Evolutionary conservation across 768 basidiomycete genomes (phyloP).

Genomic region (Paxillus involutus): DNA sequence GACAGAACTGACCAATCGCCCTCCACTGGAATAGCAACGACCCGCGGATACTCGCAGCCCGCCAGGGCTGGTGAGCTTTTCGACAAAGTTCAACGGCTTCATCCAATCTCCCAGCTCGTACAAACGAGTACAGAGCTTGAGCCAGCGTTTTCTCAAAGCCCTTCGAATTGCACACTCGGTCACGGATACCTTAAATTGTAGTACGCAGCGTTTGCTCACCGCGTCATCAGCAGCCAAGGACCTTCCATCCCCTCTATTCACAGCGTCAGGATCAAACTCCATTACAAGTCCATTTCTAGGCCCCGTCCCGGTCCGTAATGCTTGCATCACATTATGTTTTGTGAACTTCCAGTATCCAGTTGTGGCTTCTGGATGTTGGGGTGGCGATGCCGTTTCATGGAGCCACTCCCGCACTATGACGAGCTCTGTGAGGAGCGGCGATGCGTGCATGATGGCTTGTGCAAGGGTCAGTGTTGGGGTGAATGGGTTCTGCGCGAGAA

Average conservation of each 20-base stretch:
- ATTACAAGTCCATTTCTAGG: constrained; percentile 52
- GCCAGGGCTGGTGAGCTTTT: constrained; percentile 87
- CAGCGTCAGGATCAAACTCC: constrained; percentile 82
- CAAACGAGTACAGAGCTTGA: constrained; percentile 75
- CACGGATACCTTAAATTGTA: neutral
- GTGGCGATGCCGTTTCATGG: constrained; percentile 69
- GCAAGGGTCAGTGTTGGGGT: constrained; percentile 76
- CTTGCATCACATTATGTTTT: constrained; percentile 69
- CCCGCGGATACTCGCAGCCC: constrained; percentile 86
- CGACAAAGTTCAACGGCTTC: constrained; percentile 82
- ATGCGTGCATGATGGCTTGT: constrained; percentile 67
- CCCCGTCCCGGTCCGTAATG: constrained; percentile 47
- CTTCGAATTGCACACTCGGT: constrained; percentile 37
- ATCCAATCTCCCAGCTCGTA: constrained; percentile 83
- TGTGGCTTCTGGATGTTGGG: constrained; percentile 65
- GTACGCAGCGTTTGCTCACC: constrained; percentile 40
- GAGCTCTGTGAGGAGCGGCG: constrained; percentile 70
- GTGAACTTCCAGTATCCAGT: constrained; percentile 87
- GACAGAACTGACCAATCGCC: constrained; percentile 55
- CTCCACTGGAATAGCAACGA: constrained; percentile 77
- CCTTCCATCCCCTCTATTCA: constrained; percentile 56
- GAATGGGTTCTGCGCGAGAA: constrained; percentile 76
- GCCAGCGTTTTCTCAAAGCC: constrained; percentile 78
- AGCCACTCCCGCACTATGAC: constrained; percentile 88
- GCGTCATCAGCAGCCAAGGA: constrained; percentile 75